phyloP scores from a whole-genome alignment of 2,329 filamentous ascomycete species.

The Paraphoma chrysanthemicola region DNA sequence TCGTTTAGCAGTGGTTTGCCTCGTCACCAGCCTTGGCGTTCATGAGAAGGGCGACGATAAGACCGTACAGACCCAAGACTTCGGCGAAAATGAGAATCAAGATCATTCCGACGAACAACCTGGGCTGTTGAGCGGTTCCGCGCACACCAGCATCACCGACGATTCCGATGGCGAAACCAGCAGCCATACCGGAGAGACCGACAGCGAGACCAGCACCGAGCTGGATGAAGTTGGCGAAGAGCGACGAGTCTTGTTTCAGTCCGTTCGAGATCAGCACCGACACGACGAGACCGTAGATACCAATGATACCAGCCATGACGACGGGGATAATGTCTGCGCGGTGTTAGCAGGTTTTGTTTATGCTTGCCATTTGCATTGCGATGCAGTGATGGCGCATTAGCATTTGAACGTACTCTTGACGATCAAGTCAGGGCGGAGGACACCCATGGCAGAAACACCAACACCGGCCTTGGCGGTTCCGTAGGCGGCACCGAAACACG shows the following conservation, averaged over 20 bases:
- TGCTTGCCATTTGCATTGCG: background rate
- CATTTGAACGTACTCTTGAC: slow-evolving; percentile 84
- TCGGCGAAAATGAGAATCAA: slow-evolving; percentile 99
- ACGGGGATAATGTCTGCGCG: slow-evolving; percentile 92
- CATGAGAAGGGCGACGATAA: slow-evolving; percentile 99
- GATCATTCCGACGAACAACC: slow-evolving; percentile 97
- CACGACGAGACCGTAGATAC: slow-evolving; percentile 76
- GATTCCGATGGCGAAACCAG: slow-evolving; percentile 75
- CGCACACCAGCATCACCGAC: slow-evolving; percentile 83
- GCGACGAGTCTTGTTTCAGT: slow-evolving; percentile 54
- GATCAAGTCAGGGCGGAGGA: slow-evolving; percentile 95
- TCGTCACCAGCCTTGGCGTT: slow-evolving; percentile 77
- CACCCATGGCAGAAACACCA: slow-evolving; percentile 98
- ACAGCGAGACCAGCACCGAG: slow-evolving; percentile 61
- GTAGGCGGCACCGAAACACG: slow-evolving; percentile 95
- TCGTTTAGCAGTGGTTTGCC: slow-evolving; percentile 18
- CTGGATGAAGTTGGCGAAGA: slow-evolving; percentile 61
- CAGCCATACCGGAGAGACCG: slow-evolving; percentile 88
- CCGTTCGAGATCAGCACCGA: slow-evolving; percentile 63
- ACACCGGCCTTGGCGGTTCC: slow-evolving; percentile 99
- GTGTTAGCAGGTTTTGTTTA: slow-evolving; percentile 17
- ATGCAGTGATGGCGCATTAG: too few relatives aligned
- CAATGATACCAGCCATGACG: slow-evolving; percentile 99
- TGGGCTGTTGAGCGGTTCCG: slow-evolving; percentile 82
- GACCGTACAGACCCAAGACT: slow-evolving; percentile 98